Evolutionary conservation across 1,139 yeast genomes (phyloP), one percentile per base, ranked within the genome.

Genomic region (Protomyces inouyei): DNA sequence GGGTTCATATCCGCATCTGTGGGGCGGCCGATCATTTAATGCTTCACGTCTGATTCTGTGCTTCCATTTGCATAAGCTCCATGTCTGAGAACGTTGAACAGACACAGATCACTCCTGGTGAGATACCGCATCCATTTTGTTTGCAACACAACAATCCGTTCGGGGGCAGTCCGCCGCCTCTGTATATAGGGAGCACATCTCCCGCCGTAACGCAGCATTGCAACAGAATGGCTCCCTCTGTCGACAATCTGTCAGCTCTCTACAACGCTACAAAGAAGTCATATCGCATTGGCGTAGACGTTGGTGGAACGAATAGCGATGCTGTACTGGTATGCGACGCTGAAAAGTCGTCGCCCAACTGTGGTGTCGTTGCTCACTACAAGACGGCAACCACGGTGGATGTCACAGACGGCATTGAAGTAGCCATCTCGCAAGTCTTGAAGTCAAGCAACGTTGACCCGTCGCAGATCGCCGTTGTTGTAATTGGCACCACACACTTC

Each of bases 221-320:
- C 32, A 37, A 37, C 14, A n/a, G 14, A 5, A 37, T 37, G 43
- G 43, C 43, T 37, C 43, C 43, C 5, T 37, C 43, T 37, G 16
- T 37, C 16, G 43, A 37, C 18, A 37, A 37, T 9, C 43, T 37
- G 16, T 12, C 43, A 14, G 43, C 43, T 3, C 43, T 37, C 14
- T 37, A 3, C 43, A 37, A n/a, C 14, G 16, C 43, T 37, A 12
- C 43, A 37, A 37, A 37, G 43, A 38, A 38, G 43, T n/a, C 21
- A 43, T 54, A 64, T 18, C 68, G 76, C 8, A 76, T 79, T 56
- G 82, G 82, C 23, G 78, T 79, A 25, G 82, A 79, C 69, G 82
- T 80, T 48, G 82, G 82, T 23, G 82, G 83, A 16, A 80, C 83
- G 37, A 80, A 80, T 70, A 79, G 82, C 2, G 83, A 80, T 67